Evolutionary conservation across 1,139 yeast genomes (phyloP), one percentile per base, ranked within the genome.

Genomic region (Hanseniaspora sp.): DNA sequence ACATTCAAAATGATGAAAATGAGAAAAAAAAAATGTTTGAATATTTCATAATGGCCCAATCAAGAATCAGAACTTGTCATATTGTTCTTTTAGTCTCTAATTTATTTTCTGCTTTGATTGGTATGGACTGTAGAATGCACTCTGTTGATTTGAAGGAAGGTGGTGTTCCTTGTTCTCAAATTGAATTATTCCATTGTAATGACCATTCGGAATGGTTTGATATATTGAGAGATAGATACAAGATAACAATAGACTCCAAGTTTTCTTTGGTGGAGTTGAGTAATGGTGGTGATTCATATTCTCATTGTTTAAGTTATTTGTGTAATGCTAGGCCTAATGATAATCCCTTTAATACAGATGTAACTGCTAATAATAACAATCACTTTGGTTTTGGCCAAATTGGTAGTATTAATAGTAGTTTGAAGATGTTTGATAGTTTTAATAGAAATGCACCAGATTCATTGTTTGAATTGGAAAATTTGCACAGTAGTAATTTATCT

Each of bases 11-110:
- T 29, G 59, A 61, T 52, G 59, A 66, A 33, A 64, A 64, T 37
- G 63, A 66, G 33, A 65, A 69, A 3, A 69, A 72, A 7, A 67
- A 66, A 17, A 79, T 81, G 62, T 85, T 81, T 72, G 81, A 83
- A 55, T 86, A 86, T 66, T 90, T 88, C 63, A 74, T 87, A 40
- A 71, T 77, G 64, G 85, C 88, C 0, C 96, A 90, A 69, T 80
- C 92, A 42, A 75, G 96, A 61, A 86, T 88, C 55, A 76, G 96
- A 63, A 86, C 96, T 0, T 77, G 90, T 62, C 94, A 86, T 62
- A 83, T 83, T 3, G 79, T 88, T 53, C 81, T 86, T 61, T 74
- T 84, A 63, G 73, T 88, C 18, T 82, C 87, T 55, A 82, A 83
- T 38, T 69, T 86, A 58, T 76, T 86, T 63, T 79, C 88, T 0